Conservation (phyloP, 2,329 filamentous ascomycete species). For the Boeremia lycopersici region DNA sequence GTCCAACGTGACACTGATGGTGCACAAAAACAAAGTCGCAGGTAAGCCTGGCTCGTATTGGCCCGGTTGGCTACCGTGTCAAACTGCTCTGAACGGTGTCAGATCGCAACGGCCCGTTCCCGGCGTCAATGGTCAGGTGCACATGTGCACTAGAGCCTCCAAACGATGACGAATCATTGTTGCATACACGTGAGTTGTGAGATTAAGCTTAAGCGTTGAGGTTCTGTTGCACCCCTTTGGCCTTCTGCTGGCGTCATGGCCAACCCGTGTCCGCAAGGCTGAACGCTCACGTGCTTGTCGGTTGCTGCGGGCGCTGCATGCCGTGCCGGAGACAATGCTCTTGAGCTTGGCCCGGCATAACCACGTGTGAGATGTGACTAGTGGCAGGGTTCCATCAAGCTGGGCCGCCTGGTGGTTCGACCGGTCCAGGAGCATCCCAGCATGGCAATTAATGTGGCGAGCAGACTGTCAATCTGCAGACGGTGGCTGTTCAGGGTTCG, state of each 20-base stretch:
- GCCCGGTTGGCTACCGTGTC: slow-evolving; percentile 19
- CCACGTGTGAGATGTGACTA: slow-evolving; percentile 10
- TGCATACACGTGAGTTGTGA: not conserved
- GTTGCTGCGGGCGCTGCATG: slow-evolving; percentile 14
- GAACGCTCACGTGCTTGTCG: slow-evolving; percentile 10
- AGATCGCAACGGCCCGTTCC: slow-evolving; percentile 39
- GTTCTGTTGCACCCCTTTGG: too few relatives aligned
- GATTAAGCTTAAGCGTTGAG: not conserved
- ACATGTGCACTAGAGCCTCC: slow-evolving; percentile 5
- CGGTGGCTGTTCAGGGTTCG: slow-evolving; percentile 10
- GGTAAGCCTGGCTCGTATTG: slow-evolving; percentile 20
- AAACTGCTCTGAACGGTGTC: slow-evolving; percentile 26
- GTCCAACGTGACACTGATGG: slow-evolving; percentile 7
- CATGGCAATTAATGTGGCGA: slow-evolving; percentile 11
- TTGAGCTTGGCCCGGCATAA: not conserved
- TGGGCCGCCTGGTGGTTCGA: slow-evolving; percentile 22
- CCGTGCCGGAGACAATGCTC: slow-evolving; percentile 8
- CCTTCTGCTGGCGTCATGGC: not conserved
- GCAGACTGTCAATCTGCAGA: slow-evolving; percentile 9
- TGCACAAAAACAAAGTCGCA: not conserved
- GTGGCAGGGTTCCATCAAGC: slow-evolving; percentile 9
- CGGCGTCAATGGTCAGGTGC: slow-evolving; percentile 19
- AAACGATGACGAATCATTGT: slow-evolving; percentile 1
- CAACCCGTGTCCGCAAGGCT: slow-evolving; percentile 6
- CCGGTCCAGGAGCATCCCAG: slow-evolving; percentile 8